Base-by-base conservation (phyloP, 441 rosid species). In the Hura crepitans region DNA sequence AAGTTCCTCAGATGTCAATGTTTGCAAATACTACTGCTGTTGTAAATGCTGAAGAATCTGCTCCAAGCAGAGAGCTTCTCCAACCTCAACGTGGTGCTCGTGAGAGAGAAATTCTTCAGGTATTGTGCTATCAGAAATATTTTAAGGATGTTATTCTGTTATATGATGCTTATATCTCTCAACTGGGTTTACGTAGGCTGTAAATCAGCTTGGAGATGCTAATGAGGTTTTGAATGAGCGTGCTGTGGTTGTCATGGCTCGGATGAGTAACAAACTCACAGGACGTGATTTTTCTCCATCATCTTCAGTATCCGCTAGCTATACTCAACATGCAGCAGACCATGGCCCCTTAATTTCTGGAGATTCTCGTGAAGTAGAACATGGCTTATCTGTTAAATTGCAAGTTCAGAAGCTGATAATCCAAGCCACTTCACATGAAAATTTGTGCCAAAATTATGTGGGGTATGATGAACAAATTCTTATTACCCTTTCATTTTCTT, bases 31-130 rank as follows among this genome's bases (percentile, higher is more conserved):
- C 58, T 66, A 81, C 92, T 74, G 80, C 92, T 72, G 92, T 71
- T 55, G 91, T 80, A 62, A 93, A 87, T 76, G 73, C 81, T 9
- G 97, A 85, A 77, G 97, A 87, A 79, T 80, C 89, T 78, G 81
- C 83, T 64, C 82, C 75, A 55, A 85, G 75, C 64, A 71, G 82
- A 68, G 97, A 95, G 67, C 96, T 92, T 69, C 80, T 87, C 72
- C 98, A 93, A 49, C 99, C 98, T 59, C 99, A 89, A 77, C 84
- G 98, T 2, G 89, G 97, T 76, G 97, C 92, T 75, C 89, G 98
- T 66, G 99, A 96, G 77, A 88, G 91, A 73, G 99, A 93, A 69
- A 91, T 96, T 75, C 96, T 91, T 76, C 97, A 91, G 97, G 99
- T 93, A 80, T 77, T 50, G 30, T 25, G 33, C 61, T 45, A 35